Percentiles rank a stretch among this genome's conserved stretches.
These are phyloP conservation scores for Nitzschia palea DNA, from an alignment of 108 stramenopile genomes.

Conservation along the genomic window DNA sequence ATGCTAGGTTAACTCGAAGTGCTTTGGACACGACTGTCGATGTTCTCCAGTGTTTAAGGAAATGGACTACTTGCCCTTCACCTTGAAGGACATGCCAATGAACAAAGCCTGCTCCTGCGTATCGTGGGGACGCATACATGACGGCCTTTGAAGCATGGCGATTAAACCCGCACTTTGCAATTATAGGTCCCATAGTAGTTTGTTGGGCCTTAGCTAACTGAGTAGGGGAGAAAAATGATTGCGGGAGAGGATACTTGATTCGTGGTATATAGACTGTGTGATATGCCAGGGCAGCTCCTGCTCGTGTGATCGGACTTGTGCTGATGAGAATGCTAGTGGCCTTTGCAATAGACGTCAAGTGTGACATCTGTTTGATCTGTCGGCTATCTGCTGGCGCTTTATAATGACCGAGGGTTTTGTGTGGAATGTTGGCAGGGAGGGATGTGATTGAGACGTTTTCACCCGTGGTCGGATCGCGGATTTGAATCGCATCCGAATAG, in stretches of 20 bases:
- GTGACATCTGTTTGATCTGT: neutral
- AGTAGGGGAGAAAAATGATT: neutral
- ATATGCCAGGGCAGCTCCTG: neutral
- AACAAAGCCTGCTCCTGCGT: neutral
- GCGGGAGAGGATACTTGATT: neutral
- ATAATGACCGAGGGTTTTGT: neutral
- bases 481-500: neutral
- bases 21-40: neutral
- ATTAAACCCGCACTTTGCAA: neutral
- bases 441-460: neutral
- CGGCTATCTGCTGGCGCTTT: neutral
- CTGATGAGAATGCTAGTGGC: neutral
- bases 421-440: neutral
- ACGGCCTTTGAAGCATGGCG: neutral
- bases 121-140: neutral
- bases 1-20: neutral
- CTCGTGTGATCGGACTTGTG: neutral
- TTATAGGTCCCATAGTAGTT: neutral
- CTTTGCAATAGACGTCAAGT: neutral
- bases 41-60: neutral
- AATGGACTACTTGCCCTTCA: neutral
- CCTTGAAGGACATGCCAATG: neutral
- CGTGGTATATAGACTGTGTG: neutral
- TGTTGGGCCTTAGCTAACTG: neutral
- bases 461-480: neutral